These are phyloP conservation scores for Tetraselmis striata DNA, from an alignment of 139 green algal species.

Conservation along the genomic window DNA sequence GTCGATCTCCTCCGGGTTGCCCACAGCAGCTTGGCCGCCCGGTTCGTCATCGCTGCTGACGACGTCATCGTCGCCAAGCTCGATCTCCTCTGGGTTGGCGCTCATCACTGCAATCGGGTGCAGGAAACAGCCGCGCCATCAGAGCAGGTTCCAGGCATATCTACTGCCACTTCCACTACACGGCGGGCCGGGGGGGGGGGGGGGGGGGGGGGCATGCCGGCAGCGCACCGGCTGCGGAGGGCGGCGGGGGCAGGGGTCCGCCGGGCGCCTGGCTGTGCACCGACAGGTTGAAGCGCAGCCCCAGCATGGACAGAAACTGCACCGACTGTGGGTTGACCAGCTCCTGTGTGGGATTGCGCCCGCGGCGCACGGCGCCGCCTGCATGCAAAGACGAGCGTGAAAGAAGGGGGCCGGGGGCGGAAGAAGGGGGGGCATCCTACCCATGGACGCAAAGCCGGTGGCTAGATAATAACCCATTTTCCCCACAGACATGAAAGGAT, in stretches of 20 bases:
- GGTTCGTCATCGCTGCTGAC: too few relatives aligned
- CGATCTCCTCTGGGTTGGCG: neutral
- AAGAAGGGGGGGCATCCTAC: too few relatives aligned
- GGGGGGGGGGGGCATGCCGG: neutral
- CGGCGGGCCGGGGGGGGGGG: too few relatives aligned
- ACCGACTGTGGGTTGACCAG: constrained; percentile 52
- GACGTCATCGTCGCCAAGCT: neutral
- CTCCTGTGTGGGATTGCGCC: neutral
- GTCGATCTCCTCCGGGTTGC: neutral
- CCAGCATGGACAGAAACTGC: constrained; percentile 61
- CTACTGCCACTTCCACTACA: too few relatives aligned
- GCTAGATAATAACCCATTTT: too few relatives aligned
- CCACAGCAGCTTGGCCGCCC: neutral
- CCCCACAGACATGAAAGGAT: too few relatives aligned
- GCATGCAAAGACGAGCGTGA: constrained; percentile 17
- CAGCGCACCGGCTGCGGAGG: neutral
- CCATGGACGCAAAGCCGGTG: too few relatives aligned
- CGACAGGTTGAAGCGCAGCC: constrained; percentile 51
- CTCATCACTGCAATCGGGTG: neutral
- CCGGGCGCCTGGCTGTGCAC: too few relatives aligned
- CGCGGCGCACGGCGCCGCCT: constrained; percentile 11
- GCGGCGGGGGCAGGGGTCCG: too few relatives aligned
- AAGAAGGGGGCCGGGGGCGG: constrained; percentile 11
- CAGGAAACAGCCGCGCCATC: too few relatives aligned
- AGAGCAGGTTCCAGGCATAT: too few relatives aligned